Evolutionary conservation across 495 filamentous ascomycete genomes (phyloP).

Genomic region (Penicillium robsamsonii): DNA sequence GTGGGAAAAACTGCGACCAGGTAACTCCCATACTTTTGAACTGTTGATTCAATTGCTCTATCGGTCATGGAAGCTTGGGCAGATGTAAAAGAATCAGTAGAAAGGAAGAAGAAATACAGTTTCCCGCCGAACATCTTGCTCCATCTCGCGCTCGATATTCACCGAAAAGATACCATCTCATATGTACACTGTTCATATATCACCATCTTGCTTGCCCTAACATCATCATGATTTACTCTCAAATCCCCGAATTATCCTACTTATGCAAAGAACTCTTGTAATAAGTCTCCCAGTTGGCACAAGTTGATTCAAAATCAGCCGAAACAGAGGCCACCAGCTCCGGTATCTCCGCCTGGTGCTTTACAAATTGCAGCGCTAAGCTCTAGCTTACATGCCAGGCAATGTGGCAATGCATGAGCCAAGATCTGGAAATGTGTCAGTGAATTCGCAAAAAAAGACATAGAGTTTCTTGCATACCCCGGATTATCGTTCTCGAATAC

Average conservation of each 20-base stretch:
- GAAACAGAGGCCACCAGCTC: neutral
- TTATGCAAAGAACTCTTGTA: neutral
- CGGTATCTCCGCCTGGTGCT: conserved; percentile 14
- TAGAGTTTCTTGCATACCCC: neutral
- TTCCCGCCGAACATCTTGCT: neutral
- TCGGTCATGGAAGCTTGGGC: neutral
- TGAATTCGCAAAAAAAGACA: neutral
- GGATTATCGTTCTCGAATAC: conserved; percentile 51
- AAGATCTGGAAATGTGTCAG: conserved; percentile 25
- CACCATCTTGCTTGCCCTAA: neutral
- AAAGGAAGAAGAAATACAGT: neutral
- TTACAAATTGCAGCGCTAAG: conserved; percentile 42
- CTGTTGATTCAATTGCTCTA: neutral
- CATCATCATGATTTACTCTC: neutral
- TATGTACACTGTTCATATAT: neutral
- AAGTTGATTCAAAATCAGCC: neutral
- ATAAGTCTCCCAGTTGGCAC: neutral
- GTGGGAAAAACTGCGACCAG: conserved; percentile 34
- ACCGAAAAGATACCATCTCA: neutral
- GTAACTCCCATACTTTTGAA: neutral
- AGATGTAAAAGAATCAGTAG: neutral
- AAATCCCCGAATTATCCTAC: neutral
- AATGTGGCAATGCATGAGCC: conserved; percentile 49
- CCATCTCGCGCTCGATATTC: neutral
- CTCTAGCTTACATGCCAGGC: conserved; percentile 39